These are phyloP conservation scores for Vaccinium corymbosum DNA, from an alignment of 148 eudicot genomes.

Conservation along the genomic window DNA sequence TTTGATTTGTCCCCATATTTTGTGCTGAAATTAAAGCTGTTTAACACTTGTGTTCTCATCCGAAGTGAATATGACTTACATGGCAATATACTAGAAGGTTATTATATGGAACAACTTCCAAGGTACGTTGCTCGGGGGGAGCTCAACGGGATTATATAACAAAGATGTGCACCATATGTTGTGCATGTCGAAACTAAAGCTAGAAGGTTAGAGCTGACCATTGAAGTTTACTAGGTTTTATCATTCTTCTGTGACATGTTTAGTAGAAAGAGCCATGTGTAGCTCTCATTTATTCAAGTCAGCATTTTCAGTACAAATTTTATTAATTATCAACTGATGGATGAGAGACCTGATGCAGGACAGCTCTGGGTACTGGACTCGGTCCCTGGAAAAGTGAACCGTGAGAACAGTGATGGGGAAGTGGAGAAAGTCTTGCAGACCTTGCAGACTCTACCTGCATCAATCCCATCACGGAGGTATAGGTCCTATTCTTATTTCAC, in stretches of 20 bases:
- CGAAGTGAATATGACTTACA: not conserved
- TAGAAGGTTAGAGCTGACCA: not conserved
- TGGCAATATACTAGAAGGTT: not conserved
- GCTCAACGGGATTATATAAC: not conserved
- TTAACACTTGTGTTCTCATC: not conserved
- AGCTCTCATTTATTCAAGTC: not conserved
- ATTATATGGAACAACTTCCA: not conserved
- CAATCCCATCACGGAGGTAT: constrained; percentile 79
- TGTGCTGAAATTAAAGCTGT: not conserved
- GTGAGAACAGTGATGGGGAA: constrained; percentile 65
- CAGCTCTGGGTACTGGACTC: constrained; percentile 99
- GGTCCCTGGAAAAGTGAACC: constrained; percentile 73
- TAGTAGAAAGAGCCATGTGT: not conserved
- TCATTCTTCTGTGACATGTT: not conserved
- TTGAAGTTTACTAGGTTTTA: not conserved
- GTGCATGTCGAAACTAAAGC: not conserved
- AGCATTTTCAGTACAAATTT: not conserved
- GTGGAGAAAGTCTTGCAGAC: constrained; percentile 93
- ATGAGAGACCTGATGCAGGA: constrained; percentile 58
- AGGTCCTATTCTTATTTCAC: not conserved
- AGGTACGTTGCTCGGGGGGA: not conserved
- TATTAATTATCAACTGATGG: constrained; percentile 9
- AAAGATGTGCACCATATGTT: not conserved
- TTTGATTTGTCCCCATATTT: not conserved
- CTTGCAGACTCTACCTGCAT: constrained; percentile 71